Base-by-base conservation (phyloP, 257 asterid species). In the Orobanche coerulescens region DNA sequence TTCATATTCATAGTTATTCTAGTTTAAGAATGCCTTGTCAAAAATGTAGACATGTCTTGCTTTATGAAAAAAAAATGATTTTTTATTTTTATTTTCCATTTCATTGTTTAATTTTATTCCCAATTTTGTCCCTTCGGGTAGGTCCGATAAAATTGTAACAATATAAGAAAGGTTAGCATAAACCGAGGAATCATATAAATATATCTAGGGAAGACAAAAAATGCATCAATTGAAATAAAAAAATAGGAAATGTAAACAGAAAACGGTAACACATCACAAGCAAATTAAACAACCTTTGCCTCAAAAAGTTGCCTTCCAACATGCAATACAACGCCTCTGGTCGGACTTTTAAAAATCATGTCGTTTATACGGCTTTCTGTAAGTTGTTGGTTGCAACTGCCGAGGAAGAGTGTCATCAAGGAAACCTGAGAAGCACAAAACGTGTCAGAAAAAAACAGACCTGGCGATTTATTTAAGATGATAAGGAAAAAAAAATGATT, bases 281-380 rank as follows among this genome's bases (percentile, higher is more conserved):
- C 37, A 75, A 20, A 49, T 15, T 30, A 58, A n/a, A n/a, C 51
- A 64, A 34, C 66, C 8, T 62, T 36, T 54, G 61, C 77, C 78
- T 79, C 74, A 30, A 83, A 64, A 52, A 86, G 83, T 54, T 64
- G 75, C 62, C 91, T 76, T 34, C 87, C 78, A 6, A 62, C 64
- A 65, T 36, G 81, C 46, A 79, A 61, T 44, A 76, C 78, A 15
- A 69, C 46, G 47, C 80, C 83, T 20, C 78, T 68, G 3, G 66
- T 22, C 26, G 78, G 70, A 55, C 53, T 62, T 39, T 23, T 77
- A 2, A 52, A 66, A 56, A 26, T 44, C 61, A 44, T 15, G 15
- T 25, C 20, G 50, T 44, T 57, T 36, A 56, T 60, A 61, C 28
- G 67, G 50, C 46, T 73, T 50, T 55, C 77, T 36, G 66, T 61